Conservation (phyloP, 441 rosid species). For the Corymbia citriodora region DNA sequence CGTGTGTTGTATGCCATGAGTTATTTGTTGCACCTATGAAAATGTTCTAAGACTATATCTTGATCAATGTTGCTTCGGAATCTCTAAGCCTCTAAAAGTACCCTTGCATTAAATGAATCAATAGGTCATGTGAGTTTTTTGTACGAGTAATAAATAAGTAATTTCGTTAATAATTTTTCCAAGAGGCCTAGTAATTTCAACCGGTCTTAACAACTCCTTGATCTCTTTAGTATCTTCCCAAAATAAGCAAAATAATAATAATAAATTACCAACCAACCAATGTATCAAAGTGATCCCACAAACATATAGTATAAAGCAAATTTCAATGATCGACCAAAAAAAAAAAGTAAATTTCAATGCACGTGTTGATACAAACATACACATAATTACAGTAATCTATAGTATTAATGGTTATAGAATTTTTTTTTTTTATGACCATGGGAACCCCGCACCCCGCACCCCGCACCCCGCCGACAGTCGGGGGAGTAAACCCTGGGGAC, state of each 20-base stretch:
- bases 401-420: accelerated
- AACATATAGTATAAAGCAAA: background rate
- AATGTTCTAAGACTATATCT: background rate
- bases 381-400: background rate
- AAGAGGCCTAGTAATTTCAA: background rate
- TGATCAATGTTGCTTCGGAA: background rate
- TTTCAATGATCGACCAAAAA: background rate
- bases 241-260: background rate
- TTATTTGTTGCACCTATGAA: background rate
- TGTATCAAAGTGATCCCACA: background rate
- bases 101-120: background rate
- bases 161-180: background rate
- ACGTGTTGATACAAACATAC: background rate
- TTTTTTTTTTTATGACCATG: too few relatives aligned
- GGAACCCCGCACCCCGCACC: too few relatives aligned
- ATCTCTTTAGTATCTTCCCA: background rate
- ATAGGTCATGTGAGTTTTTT: background rate
- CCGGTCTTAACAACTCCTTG: background rate
- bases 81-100: background rate
- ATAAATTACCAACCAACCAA: background rate
- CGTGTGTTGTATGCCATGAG: background rate
- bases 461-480: too few relatives aligned
- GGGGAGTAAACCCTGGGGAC: too few relatives aligned
- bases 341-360: background rate
- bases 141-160: background rate